Conservation (phyloP, 345 rosid species). For the Anastatica hierochuntica region DNA sequence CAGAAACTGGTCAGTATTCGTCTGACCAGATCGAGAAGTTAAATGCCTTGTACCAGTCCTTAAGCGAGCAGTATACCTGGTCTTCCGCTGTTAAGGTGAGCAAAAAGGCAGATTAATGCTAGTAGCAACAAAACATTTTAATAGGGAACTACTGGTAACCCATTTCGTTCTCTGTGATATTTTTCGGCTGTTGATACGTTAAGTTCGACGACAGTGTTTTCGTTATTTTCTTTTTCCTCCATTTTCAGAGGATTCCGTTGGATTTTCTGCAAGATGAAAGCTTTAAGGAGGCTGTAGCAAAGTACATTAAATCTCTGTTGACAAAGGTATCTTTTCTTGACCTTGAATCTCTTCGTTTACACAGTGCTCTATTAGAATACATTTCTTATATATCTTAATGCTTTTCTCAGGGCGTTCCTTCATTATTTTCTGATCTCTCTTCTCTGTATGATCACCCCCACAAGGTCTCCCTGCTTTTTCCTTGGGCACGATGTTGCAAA, state of each 20-base stretch:
- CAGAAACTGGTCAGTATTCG: conserved; percentile 53
- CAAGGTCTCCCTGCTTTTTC: conserved; percentile 42
- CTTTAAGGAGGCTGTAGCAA: conserved; percentile 71
- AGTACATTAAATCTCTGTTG: conserved; percentile 72
- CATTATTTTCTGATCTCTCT: conserved; percentile 92
- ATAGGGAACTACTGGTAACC: too few relatives aligned
- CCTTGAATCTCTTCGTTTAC: conserved; percentile 2
- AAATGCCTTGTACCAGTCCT: conserved; percentile 69
- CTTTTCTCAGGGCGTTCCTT: conserved; percentile 81
- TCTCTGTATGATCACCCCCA: conserved; percentile 70
- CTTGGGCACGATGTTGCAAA: conserved; percentile 2
- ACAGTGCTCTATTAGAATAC: conserved; percentile 1
- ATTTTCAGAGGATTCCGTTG: conserved; percentile 80
- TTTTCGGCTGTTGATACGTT: not conserved
- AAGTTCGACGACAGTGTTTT: too few relatives aligned
- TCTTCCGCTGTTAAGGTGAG: conserved; percentile 96
- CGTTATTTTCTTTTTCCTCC: conserved; percentile 12
- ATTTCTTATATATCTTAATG: conserved; percentile 24
- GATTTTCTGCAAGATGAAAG: conserved; percentile 84
- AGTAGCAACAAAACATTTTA: too few relatives aligned
- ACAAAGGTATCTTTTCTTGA: conserved; percentile 48
- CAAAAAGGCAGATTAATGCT: conserved; percentile 1
- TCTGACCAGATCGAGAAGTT: conserved; percentile 66
- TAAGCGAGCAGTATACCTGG: conserved; percentile 57
- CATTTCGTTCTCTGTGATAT: not conserved